phyloP scores from a whole-genome alignment of 495 filamentous ascomycete genomes.

The Talaromyces liani region DNA sequence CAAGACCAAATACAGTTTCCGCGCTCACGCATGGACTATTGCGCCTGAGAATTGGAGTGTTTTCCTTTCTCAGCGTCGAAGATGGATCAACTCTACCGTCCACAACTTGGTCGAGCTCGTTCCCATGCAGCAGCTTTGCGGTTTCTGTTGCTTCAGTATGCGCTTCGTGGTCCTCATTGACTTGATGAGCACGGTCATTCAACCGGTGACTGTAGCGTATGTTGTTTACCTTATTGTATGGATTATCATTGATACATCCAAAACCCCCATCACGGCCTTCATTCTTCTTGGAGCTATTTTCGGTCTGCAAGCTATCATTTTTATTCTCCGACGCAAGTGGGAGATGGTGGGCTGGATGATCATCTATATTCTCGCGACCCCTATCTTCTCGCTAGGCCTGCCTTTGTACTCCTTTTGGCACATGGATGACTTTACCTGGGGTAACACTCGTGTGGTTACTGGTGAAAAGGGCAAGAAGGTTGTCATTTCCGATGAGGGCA shows the following conservation, averaged over 20 bases:
- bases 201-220: slow-evolving; percentile 88
- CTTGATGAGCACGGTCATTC: slow-evolving; percentile 81
- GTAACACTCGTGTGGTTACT: slow-evolving; percentile 94
- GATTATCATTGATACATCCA: slow-evolving; percentile 47
- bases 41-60: slow-evolving; percentile 89
- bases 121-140: slow-evolving; percentile 86
- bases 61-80: slow-evolving; percentile 94
- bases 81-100: slow-evolving; percentile 99
- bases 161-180: slow-evolving; percentile 96
- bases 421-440: slow-evolving; percentile 99
- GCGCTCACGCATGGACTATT: slow-evolving; percentile 89
- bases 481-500: slow-evolving; percentile 94
- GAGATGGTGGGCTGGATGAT: slow-evolving; percentile 99
- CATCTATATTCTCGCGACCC: slow-evolving; percentile 86
- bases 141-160: slow-evolving; percentile 99
- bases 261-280: slow-evolving; percentile 77
- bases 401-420: slow-evolving; percentile 98
- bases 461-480: slow-evolving; percentile 90
- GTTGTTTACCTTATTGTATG: slow-evolving; percentile 82
- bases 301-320: slow-evolving; percentile 94
- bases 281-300: slow-evolving; percentile 90
- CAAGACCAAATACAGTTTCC: slow-evolving; percentile 96
- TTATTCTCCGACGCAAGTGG: slow-evolving; percentile 93
- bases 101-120: slow-evolving; percentile 97
- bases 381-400: slow-evolving; percentile 83